Base-by-base conservation (phyloP, 805 yeast species). In the Pichia cabralensis region DNA sequence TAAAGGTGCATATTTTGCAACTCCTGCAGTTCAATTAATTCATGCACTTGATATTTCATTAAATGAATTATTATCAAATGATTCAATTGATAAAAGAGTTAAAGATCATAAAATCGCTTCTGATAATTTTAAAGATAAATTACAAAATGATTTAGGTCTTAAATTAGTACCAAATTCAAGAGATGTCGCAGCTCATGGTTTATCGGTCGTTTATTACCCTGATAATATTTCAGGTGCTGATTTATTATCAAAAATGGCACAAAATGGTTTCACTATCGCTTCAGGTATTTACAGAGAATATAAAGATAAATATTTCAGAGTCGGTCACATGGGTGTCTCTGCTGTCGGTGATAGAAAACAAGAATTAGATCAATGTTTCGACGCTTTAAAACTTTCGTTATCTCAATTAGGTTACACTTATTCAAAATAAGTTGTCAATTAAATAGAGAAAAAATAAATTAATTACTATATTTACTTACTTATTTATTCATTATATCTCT, bases 271-370 rank as follows among this genome's bases (percentile, higher is more conserved):
- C 50, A 73, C 79, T 17, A 70, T 88, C 31, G 95, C 96, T 30
- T 94, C 92, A 32, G 96, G 96, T 39, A 80, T 88, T 44, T 89
- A 82, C 62, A 77, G 74, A 58, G 84, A 76, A 17, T 74, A 85
- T 49, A 78, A 74, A 30, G 71, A 80, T 39, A 77, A 80, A 56
- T 88, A 88, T 64, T 83, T 89, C 65, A 74, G 97, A 60, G 76
- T 88, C 40, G 97, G 97, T 23, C 97, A 88, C 62, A 89, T 89
- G 97, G 96, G 96, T 43, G 77, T 75, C 39, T 70, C 86, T 30
- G 82, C 78, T 10, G 61, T 72, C 39, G 74, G 76, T 46, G 65
- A 60, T 25, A 58, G 62, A 35, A 62, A 73, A 41, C 67, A 67
- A 22, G 81, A 79, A 53, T 56, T 78, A 20, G 72, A 69, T 38